phyloP scores from a whole-genome alignment of 768 basidiomycete genomes.

The Sarcodon sp. region DNA sequence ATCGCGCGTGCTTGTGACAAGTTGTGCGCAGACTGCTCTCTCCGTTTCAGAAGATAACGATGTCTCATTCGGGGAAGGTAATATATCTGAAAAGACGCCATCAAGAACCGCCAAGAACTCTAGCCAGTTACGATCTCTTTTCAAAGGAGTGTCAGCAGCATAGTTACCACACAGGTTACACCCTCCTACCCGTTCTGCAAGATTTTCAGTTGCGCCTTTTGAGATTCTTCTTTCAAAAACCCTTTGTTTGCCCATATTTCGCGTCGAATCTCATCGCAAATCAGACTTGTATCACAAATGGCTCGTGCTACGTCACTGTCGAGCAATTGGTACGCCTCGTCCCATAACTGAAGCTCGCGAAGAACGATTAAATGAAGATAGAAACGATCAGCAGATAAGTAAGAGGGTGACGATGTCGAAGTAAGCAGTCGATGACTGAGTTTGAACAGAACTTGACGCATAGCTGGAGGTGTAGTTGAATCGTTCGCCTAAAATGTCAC shows the following conservation, averaged over 20 bases:
- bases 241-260: constrained; percentile 54
- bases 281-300: constrained; percentile 58
- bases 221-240: constrained; percentile 46
- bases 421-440: constrained; percentile 66
- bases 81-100: constrained; percentile 35
- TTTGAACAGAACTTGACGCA: constrained; percentile 60
- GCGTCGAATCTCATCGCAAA: constrained; percentile 64
- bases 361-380: constrained; percentile 64
- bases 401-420: constrained; percentile 50
- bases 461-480: constrained; percentile 39
- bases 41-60: constrained; percentile 16
- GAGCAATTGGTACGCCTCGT: constrained; percentile 59
- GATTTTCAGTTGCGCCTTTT: constrained; percentile 45
- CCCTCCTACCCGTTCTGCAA: constrained; percentile 40
- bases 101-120: constrained; percentile 70
- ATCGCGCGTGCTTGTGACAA: constrained; percentile 29
- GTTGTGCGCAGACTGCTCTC: constrained; percentile 23
- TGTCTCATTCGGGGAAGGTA: not conserved
- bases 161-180: not conserved
- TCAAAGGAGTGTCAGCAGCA: constrained; percentile 5
- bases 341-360: constrained; percentile 50
- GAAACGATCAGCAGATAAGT: constrained; percentile 61
- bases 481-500: constrained; percentile 50
- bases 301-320: constrained; percentile 54
- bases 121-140: constrained; percentile 78